Percentiles rank a stretch among this genome's conserved stretches.
phyloP scores from a whole-genome alignment of 2,329 filamentous ascomycete species.

The Talaromyces piceae region DNA sequence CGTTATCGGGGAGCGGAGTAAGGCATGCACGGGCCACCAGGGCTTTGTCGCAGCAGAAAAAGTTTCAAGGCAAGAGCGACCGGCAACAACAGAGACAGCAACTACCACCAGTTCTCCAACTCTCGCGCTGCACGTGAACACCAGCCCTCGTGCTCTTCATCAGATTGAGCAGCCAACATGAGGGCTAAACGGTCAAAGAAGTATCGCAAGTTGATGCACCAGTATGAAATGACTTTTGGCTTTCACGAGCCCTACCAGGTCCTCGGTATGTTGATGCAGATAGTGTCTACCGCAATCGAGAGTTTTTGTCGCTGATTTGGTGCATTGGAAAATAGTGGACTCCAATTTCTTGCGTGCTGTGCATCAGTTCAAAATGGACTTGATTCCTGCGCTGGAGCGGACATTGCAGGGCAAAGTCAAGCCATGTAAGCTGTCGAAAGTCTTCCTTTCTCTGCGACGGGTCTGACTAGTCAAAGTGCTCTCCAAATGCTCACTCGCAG shows the following conservation, averaged over 20 bases:
- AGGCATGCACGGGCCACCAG: conserved; percentile 20
- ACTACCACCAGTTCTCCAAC: conserved; percentile 2
- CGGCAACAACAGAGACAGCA: too few relatives aligned
- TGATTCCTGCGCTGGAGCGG: conserved; percentile 66
- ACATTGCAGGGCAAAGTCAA: conserved; percentile 85
- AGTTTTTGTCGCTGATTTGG: conserved; percentile 13
- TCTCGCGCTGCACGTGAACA: too few relatives aligned
- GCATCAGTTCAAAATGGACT: conserved; percentile 78
- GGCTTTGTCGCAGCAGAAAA: conserved; percentile 22
- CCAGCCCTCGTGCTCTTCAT: conserved; percentile 8
- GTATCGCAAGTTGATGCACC: conserved; percentile 87
- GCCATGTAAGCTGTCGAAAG: conserved; percentile 52
- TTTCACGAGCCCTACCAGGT: conserved; percentile 95
- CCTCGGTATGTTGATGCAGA: conserved; percentile 43
- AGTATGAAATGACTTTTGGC: conserved; percentile 78
- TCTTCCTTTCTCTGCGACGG: too few relatives aligned
- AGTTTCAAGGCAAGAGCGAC: conserved; percentile 13
- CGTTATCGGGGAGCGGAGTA: conserved; percentile 5
- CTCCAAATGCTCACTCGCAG: conserved; percentile 55
- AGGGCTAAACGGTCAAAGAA: conserved; percentile 63
- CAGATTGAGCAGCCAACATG: conserved; percentile 47
- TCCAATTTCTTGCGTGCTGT: conserved; percentile 78
- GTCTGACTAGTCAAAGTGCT: conserved; percentile 50
- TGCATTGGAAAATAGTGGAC: conserved; percentile 56
- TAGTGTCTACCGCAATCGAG: conserved; percentile 16